A percentile compares a stretch with the other conserved stretches of the same genome.
Conservation (phyloP, 2,329 filamentous ascomycete genomes). For the Pestalotiopsis sp. region DNA sequence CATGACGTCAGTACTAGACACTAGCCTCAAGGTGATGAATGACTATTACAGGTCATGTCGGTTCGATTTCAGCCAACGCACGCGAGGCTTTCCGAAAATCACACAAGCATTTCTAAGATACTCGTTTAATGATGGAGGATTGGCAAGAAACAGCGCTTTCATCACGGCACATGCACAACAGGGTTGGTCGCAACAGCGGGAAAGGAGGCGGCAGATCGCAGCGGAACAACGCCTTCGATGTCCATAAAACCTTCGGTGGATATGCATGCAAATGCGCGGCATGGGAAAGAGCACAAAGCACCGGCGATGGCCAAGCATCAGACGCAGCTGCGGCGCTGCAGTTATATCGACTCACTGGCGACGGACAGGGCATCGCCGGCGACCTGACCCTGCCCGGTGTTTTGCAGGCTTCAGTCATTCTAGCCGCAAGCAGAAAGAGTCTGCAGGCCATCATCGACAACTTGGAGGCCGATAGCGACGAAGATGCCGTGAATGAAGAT, state of each 20-base stretch:
- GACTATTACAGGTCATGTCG: neutral
- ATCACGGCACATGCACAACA: constrained; percentile 25
- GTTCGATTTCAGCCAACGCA: neutral
- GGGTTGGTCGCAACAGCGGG: constrained; percentile 14
- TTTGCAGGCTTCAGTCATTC: constrained; percentile 18
- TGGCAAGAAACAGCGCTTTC: constrained; percentile 24
- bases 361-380: constrained; percentile 21
- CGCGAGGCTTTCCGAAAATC: too few species aligned
- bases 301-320: neutral
- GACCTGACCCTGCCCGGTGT: constrained; percentile 10
- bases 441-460: constrained; percentile 9
- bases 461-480: neutral
- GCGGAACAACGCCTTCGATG: constrained; percentile 15
- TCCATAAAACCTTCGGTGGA: constrained; percentile 19
- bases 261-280: constrained; percentile 19
- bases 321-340: constrained; percentile 16
- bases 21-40: neutral
- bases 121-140: constrained; percentile 12
- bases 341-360: constrained; percentile 20
- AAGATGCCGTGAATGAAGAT: neutral
- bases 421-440: constrained; percentile 21
- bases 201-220: constrained; percentile 13
- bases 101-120: neutral
- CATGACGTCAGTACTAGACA: neutral
- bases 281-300: constrained; percentile 2